Evolutionary conservation across 495 filamentous ascomycete species (phyloP).

Genomic region (Neurospora sp.): DNA sequence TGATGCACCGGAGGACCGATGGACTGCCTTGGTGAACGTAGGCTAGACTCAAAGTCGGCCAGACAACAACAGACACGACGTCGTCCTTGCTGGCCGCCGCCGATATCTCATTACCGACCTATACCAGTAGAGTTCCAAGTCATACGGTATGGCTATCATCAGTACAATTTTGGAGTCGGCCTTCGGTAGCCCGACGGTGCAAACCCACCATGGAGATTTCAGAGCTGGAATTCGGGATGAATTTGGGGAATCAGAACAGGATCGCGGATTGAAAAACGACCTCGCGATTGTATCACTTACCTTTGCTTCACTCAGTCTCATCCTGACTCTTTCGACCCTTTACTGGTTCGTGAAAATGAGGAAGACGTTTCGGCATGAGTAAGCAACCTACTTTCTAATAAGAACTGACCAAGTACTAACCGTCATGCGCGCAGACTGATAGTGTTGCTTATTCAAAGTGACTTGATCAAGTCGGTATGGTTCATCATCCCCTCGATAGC

Average conservation of each 20-base stretch:
- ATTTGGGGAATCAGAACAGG: not conserved
- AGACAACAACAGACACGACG: not conserved
- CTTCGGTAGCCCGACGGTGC: not conserved
- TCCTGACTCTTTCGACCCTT: conserved; percentile 39
- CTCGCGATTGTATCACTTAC: conserved; percentile 18
- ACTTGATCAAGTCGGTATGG: conserved; percentile 58
- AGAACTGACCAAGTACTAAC: not conserved
- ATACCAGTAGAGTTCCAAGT: not conserved
- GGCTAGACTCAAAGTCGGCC: conserved; percentile 12
- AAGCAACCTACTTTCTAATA: conserved; percentile 17
- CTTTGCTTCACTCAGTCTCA: conserved; percentile 41
- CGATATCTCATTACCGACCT: not conserved
- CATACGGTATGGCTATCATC: not conserved
- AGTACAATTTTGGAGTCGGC: not conserved
- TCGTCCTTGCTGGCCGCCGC: not conserved
- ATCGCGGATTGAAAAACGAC: not conserved
- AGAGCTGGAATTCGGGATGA: not conserved
- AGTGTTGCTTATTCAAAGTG: conserved; percentile 58
- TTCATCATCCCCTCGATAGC: conserved; percentile 52
- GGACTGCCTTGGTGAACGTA: conserved; percentile 7
- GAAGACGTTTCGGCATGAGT: conserved; percentile 65
- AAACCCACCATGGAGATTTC: not conserved
- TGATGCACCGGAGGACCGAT: conserved; percentile 7
- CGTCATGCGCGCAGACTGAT: conserved; percentile 42
- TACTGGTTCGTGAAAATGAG: conserved; percentile 72